These are phyloP conservation scores for Lasiodiplodia sp. DNA, from an alignment of 2,329 filamentous ascomycete genomes.

Conservation along the genomic window DNA sequence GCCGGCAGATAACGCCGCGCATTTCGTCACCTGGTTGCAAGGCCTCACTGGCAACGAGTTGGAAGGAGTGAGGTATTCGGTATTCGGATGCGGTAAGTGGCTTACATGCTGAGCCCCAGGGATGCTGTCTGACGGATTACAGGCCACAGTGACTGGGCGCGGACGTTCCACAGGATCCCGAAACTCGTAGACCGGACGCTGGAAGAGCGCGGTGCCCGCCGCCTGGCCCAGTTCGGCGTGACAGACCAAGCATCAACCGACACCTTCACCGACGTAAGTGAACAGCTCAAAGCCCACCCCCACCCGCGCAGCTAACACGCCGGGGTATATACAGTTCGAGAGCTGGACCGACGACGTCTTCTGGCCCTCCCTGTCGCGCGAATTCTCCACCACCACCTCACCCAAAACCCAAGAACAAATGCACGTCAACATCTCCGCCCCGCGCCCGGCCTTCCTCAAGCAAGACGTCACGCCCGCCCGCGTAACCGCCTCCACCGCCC, in stretches of 20 bases:
- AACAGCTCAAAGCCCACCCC: conserved; percentile 47
- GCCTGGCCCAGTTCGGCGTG: conserved; percentile 42
- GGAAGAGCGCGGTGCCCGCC: conserved; percentile 40
- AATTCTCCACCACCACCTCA: too few relatives aligned
- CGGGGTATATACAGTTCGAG: too few relatives aligned
- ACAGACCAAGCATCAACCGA: conserved; percentile 47
- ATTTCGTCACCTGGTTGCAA: conserved; percentile 51
- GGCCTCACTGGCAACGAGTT: conserved; percentile 39
- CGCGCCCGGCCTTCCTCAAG: too few relatives aligned
- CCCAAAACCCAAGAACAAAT: too few relatives aligned
- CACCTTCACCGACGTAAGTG: conserved; percentile 49
- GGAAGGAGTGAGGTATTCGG: conserved; percentile 45
- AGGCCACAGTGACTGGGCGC: conserved; percentile 49
- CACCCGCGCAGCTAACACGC: conserved; percentile 28
- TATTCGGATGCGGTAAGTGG: conserved; percentile 49
- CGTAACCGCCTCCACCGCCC: conserved; percentile 36
- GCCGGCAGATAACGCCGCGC: conserved; percentile 51
- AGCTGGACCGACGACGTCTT: too few relatives aligned
- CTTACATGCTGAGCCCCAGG: background rate
- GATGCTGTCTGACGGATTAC: background rate
- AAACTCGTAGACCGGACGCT: conserved; percentile 45
- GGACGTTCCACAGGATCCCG: conserved; percentile 51
- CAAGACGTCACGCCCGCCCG: conserved; percentile 34
- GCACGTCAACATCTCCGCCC: too few relatives aligned
- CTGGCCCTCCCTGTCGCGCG: too few relatives aligned